phyloP scores from a whole-genome alignment of 176 grass and related monocot species.

The Hordeum marinum region DNA sequence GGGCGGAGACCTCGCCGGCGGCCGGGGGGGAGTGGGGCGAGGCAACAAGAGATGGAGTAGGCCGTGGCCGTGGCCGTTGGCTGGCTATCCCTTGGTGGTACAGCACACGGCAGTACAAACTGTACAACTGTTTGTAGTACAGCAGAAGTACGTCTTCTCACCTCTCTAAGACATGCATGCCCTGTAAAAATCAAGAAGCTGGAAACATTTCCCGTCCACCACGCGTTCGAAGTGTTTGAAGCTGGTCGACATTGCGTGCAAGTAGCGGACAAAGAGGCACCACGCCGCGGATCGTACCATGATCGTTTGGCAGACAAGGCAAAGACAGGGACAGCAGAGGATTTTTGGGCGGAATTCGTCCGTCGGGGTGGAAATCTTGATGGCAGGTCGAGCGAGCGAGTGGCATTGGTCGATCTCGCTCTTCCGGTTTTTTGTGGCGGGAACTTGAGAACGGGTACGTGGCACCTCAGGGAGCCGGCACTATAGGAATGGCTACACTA shows the following conservation, averaged over 20 bases:
- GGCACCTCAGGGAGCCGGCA: not conserved
- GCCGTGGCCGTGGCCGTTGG: not conserved
- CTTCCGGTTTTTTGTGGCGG: constrained; percentile 5
- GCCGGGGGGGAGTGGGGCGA: not conserved
- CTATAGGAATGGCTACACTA: no score
- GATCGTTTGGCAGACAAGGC: not conserved
- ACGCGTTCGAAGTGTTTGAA: not conserved
- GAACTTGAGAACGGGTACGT: not conserved
- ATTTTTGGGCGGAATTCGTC: not conserved
- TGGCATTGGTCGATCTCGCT: no score
- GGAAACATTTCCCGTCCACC: no score
- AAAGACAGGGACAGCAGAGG: no score
- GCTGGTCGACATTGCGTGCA: not conserved
- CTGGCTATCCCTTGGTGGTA: not conserved
- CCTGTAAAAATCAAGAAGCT: not conserved
- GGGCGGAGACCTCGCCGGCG: not conserved
- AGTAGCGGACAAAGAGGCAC: not conserved
- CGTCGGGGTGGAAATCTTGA: not conserved
- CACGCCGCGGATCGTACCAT: not conserved
- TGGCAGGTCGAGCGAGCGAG: not conserved
- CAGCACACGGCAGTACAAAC: not conserved
- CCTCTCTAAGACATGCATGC: not conserved
- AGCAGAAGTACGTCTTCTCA: not conserved
- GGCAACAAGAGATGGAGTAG: not conserved
- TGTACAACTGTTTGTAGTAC: not conserved